Evolutionary conservation across 2,329 filamentous ascomycete genomes (phyloP).

Genomic region (Corniculantispora saksenae): DNA sequence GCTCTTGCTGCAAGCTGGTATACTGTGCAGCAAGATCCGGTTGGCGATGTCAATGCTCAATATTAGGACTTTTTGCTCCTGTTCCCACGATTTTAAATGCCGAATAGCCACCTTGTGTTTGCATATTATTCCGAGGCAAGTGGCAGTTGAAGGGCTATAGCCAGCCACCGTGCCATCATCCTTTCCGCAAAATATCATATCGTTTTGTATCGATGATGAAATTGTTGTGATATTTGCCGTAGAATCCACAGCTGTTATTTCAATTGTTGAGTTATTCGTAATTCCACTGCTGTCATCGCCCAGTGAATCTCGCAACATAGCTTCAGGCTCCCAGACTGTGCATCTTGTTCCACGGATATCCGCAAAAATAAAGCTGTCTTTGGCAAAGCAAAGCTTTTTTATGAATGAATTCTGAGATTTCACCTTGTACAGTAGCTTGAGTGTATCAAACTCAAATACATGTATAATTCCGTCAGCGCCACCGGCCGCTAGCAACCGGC

Average conservation of each 20-base stretch:
- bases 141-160: constrained; percentile 24
- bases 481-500: constrained; percentile 31
- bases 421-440: constrained; percentile 32
- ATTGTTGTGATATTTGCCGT: constrained; percentile 33
- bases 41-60: background rate
- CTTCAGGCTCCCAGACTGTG: constrained; percentile 39
- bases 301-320: constrained; percentile 28
- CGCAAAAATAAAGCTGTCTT: constrained; percentile 34
- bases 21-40: background rate
- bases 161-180: constrained; percentile 36
- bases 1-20: background rate
- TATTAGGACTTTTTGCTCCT: background rate
- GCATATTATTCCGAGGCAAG: background rate
- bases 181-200: constrained; percentile 37
- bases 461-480: constrained; percentile 29
- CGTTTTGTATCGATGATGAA: constrained; percentile 25
- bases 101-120: background rate
- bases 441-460: constrained; percentile 32
- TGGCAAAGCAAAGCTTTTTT: constrained; percentile 33
- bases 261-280: constrained; percentile 25
- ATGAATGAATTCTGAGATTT: constrained; percentile 30
- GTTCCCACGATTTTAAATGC: background rate
- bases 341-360: constrained; percentile 38
- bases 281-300: constrained; percentile 30
- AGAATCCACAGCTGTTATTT: constrained; percentile 27